phyloP scores from a whole-genome alignment of 2,329 filamentous ascomycete genomes.

The Zalaria sp. region DNA sequence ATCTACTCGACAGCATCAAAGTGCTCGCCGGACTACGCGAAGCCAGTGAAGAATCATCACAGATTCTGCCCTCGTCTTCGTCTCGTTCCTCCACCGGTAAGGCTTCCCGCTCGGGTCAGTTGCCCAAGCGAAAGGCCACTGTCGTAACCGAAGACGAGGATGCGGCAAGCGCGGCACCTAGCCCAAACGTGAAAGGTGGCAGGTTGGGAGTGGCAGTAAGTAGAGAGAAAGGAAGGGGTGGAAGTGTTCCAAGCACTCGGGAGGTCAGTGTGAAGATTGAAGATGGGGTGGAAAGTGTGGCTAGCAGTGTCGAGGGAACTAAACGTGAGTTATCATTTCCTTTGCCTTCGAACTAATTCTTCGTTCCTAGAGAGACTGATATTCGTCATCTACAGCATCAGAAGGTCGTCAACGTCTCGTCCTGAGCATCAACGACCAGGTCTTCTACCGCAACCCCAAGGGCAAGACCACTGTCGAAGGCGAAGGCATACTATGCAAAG shows the following conservation, averaged over 20 bases:
- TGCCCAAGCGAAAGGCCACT: slow-evolving; percentile 7
- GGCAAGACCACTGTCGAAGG: slow-evolving; percentile 21
- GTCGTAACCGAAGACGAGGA: slow-evolving; percentile 15
- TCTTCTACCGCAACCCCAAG: slow-evolving; percentile 34
- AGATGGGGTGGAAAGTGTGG: slow-evolving; percentile 29
- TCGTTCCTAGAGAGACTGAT: slow-evolving; percentile 3
- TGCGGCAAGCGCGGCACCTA: slow-evolving; percentile 16
- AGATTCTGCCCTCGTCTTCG: not conserved
- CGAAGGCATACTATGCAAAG: slow-evolving; percentile 36
- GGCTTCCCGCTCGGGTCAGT: not conserved
- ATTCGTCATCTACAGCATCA: not conserved
- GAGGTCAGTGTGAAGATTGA: slow-evolving; percentile 38
- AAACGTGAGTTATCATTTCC: not conserved
- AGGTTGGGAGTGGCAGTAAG: slow-evolving; percentile 5
- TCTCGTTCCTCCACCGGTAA: not conserved
- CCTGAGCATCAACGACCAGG: slow-evolving; percentile 28
- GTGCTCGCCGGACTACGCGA: slow-evolving; percentile 33
- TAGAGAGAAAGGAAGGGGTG: slow-evolving; percentile 22
- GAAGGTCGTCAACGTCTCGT: slow-evolving; percentile 10
- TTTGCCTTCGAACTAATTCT: not conserved
- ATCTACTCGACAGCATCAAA: slow-evolving; percentile 26
- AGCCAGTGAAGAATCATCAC: slow-evolving; percentile 24
- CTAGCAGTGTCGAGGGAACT: slow-evolving; percentile 26
- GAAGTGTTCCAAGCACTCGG: slow-evolving; percentile 30
- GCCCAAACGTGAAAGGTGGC: slow-evolving; percentile 9